Conservation (phyloP, 148 eudicot genomes). For the Rhododendron ferrugineum region DNA sequence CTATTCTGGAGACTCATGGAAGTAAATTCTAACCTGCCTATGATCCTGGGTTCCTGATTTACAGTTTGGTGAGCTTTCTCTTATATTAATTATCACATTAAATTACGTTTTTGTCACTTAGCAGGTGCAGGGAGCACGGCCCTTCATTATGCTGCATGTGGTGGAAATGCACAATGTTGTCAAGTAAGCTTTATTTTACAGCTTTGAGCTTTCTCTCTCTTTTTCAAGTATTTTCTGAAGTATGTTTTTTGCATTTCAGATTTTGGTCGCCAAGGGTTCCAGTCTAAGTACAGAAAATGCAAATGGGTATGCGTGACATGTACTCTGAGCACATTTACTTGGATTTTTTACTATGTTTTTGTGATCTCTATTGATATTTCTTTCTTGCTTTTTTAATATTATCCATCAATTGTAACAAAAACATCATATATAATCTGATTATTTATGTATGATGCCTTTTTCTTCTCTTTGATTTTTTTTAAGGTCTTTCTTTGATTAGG, state of each 20-base stretch:
- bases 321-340: not conserved
- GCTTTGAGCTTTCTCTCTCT: not conserved
- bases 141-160: conserved; percentile 93
- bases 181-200: conserved; percentile 41
- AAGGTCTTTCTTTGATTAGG: not conserved
- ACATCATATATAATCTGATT: not conserved
- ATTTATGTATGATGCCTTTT: not conserved
- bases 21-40: not conserved
- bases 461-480: not conserved
- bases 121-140: conserved; percentile 94
- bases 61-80: not conserved
- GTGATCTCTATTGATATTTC: not conserved
- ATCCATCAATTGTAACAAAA: not conserved
- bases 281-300: conserved; percentile 54
- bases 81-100: not conserved
- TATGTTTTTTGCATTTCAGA: conserved; percentile 28
- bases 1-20: not conserved
- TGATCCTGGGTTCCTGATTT: not conserved
- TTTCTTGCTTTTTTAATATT: not conserved
- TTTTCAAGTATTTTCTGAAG: conserved; percentile 3
- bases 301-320: conserved; percentile 54
- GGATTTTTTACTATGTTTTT: not conserved
- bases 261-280: conserved; percentile 72
- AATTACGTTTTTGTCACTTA: not conserved
- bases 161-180: conserved; percentile 86